Evolutionary conservation across 805 yeast species (phyloP).

Genomic region (Candida methanosorbosa): DNA sequence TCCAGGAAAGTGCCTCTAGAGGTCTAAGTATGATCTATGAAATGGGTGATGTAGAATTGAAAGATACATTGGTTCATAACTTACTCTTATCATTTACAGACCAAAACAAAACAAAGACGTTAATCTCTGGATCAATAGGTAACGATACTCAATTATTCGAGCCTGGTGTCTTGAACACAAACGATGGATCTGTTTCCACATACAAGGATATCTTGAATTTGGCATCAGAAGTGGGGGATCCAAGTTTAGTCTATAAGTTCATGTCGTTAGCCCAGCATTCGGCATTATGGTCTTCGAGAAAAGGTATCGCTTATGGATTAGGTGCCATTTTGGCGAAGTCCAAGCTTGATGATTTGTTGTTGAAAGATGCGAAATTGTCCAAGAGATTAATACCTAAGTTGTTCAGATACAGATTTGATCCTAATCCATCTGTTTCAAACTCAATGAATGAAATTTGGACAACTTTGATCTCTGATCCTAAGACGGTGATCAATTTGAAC

Average conservation of each 20-base stretch:
- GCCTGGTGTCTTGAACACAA: conserved; percentile 69
- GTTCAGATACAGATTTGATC: conserved; percentile 80
- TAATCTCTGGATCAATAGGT: conserved; percentile 60
- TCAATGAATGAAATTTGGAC: conserved; percentile 91
- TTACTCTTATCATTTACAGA: conserved; percentile 74
- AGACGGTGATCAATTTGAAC: conserved; percentile 43
- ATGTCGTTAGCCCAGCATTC: conserved; percentile 88
- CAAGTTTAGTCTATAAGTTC: conserved; percentile 85
- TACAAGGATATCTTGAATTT: conserved; percentile 81
- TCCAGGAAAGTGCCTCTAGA: conserved; percentile 90
- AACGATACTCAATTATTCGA: conserved; percentile 81
- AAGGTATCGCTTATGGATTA: conserved; percentile 90
- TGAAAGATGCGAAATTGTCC: conserved; percentile 45
- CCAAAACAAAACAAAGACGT: conserved; percentile 35
- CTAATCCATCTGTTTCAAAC: conserved; percentile 60
- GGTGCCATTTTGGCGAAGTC: conserved; percentile 79
- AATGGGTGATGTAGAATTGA: conserved; percentile 55
- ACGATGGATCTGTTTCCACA: conserved; percentile 80
- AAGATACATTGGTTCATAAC: conserved; percentile 65
- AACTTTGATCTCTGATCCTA: conserved; percentile 48
- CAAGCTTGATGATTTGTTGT: conserved; percentile 53
- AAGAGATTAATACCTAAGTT: conserved; percentile 68
- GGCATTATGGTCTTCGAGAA: conserved; percentile 84
- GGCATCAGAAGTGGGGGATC: conserved; percentile 95
- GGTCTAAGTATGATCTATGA: conserved; percentile 82